Evolutionary conservation across 106 monocot genomes (phyloP).

Genomic region (Dendrobium nobile): DNA sequence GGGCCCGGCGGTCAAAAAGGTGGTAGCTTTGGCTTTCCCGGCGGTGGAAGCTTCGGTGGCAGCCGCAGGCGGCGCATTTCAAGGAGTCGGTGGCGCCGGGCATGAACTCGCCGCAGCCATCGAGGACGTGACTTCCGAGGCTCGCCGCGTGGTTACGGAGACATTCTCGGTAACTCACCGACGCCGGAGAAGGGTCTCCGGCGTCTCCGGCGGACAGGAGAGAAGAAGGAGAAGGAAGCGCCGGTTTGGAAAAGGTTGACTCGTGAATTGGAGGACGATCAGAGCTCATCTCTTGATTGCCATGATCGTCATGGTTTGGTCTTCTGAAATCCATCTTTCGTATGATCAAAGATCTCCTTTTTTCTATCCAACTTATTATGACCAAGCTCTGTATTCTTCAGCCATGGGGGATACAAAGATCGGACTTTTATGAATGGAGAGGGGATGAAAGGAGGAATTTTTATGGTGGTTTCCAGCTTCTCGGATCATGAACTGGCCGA

Average conservation of each 20-base stretch:
- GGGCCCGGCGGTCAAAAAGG: neutral
- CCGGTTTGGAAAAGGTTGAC: slow-evolving; percentile 26
- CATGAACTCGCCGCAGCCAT: slow-evolving; percentile 69
- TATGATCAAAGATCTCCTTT: too few species aligned
- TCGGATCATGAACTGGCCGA: neutral
- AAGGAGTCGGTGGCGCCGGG: slow-evolving; percentile 23
- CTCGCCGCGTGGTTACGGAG: slow-evolving; percentile 48
- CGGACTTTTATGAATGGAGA: neutral
- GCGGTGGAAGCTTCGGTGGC: slow-evolving; percentile 87
- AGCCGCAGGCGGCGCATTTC: slow-evolving; percentile 70
- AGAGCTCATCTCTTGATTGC: neutral
- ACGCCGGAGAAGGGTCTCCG: neutral
- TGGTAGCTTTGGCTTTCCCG: slow-evolving; percentile 6
- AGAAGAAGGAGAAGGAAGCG: slow-evolving; percentile 30
- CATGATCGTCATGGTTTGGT: slow-evolving; percentile 4
- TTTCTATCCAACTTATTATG: too few species aligned
- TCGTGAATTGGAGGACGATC: slow-evolving; percentile 15
- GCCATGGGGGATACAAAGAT: too few species aligned
- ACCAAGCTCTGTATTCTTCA: too few species aligned
- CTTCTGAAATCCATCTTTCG: slow-evolving; percentile 4
- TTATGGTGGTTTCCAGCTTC: neutral
- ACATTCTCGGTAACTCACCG: slow-evolving; percentile 34
- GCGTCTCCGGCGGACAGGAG: slow-evolving; percentile 13
- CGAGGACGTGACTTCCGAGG: slow-evolving; percentile 46
- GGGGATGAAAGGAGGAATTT: too few species aligned